Percentiles rank a stretch among this genome's conserved stretches.
These are phyloP conservation scores for Tulasnella sp. DNA, from an alignment of 768 basidiomycete genomes.

Conservation along the genomic window DNA sequence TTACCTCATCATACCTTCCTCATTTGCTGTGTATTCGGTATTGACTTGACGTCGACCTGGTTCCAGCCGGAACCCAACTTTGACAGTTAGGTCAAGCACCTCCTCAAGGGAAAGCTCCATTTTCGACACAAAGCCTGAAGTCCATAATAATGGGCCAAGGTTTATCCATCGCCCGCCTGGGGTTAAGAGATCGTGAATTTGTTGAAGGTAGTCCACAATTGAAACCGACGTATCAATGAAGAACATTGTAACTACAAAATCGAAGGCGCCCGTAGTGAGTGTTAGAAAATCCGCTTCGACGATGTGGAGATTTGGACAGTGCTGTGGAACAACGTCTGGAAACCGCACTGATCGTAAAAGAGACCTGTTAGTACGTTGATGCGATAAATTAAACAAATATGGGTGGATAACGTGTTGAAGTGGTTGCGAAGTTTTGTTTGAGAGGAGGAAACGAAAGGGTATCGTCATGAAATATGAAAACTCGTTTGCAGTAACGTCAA, in stretches of 20 bases:
- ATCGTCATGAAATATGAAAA: conserved; percentile 54
- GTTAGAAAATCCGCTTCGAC: conserved; percentile 46
- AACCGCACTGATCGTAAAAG: conserved; percentile 43
- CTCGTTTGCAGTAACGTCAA: conserved; percentile 47
- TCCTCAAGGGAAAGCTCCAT: conserved; percentile 54
- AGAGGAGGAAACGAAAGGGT: conserved; percentile 45
- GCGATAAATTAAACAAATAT: conserved; percentile 57
- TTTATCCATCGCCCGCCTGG: conserved; percentile 62
- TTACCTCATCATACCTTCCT: conserved; percentile 47
- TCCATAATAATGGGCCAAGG: conserved; percentile 55
- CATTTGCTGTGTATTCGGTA: conserved; percentile 54
- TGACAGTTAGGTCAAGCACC: conserved; percentile 37
- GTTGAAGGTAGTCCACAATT: conserved; percentile 35
- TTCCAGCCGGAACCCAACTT: conserved; percentile 39
- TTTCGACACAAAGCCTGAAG: conserved; percentile 39
- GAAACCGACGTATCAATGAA: conserved; percentile 54
- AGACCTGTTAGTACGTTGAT: conserved; percentile 39
- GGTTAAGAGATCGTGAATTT: conserved; percentile 42
- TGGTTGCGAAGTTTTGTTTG: conserved; percentile 29
- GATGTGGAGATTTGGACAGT: conserved; percentile 33
- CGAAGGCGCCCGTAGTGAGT: conserved; percentile 31
- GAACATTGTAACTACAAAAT: conserved; percentile 50
- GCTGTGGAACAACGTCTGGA: conserved; percentile 48
- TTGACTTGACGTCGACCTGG: conserved; percentile 33
- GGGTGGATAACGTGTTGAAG: conserved; percentile 46